These are phyloP conservation scores for Boletellus sp. DNA, from an alignment of 768 basidiomycete species.

Conservation along the genomic window DNA sequence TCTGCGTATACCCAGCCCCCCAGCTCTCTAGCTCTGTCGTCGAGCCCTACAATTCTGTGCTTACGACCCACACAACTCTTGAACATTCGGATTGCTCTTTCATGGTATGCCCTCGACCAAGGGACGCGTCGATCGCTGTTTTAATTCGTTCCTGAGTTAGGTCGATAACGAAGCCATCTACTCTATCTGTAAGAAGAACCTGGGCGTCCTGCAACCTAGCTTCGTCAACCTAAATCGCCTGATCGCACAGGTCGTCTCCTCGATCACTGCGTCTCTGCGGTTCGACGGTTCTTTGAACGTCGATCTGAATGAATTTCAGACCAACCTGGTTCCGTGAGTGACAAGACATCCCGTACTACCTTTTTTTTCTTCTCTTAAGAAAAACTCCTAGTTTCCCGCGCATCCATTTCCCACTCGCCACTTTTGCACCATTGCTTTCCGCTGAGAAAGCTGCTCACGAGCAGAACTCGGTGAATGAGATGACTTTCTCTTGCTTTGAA, in stretches of 20 bases:
- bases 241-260: slow-evolving; percentile 98
- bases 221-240: slow-evolving; percentile 94
- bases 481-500: slow-evolving; percentile 99
- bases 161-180: slow-evolving; percentile 99
- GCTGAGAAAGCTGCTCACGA: slow-evolving; percentile 94
- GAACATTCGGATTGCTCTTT: slow-evolving; percentile 99
- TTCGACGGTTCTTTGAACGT: slow-evolving; percentile 98
- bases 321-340: slow-evolving; percentile 92
- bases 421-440: slow-evolving; percentile 93
- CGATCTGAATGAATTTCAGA: slow-evolving; percentile 98
- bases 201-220: slow-evolving; percentile 80
- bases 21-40: slow-evolving; percentile 94
- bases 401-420: slow-evolving; percentile 97
- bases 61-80: slow-evolving; percentile 98
- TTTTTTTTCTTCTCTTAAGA: not conserved
- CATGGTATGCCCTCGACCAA: slow-evolving; percentile 58
- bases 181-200: slow-evolving; percentile 97
- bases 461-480: slow-evolving; percentile 95
- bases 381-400: slow-evolving; percentile 73
- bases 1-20: slow-evolving; percentile 95
- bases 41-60: slow-evolving; percentile 97
- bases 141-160: slow-evolving; percentile 35
- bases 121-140: not conserved
- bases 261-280: slow-evolving; percentile 93
- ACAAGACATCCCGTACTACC: not conserved